Conservation (phyloP, 768 basidiomycete genomes). For the Fibroporia radiculosa region DNA sequence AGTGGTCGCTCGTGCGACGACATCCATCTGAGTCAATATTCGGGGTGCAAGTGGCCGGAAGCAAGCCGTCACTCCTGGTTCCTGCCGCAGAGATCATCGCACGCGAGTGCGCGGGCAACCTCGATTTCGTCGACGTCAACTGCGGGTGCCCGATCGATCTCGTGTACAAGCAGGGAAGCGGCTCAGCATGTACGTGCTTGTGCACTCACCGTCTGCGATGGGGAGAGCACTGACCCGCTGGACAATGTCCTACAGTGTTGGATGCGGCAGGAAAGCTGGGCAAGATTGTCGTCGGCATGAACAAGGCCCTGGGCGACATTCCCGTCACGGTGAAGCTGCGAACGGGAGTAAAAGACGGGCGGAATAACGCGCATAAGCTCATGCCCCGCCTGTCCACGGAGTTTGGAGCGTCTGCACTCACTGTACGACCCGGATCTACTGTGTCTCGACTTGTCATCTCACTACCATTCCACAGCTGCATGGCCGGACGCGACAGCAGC, state of each 20-base stretch:
- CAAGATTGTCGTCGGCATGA: slow-evolving; percentile 88
- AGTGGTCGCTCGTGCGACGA: slow-evolving; percentile 88
- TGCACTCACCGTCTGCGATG: neutral
- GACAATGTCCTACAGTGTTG: slow-evolving; percentile 46
- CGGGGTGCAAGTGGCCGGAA: slow-evolving; percentile 90
- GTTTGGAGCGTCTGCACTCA: slow-evolving; percentile 48
- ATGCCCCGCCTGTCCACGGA: slow-evolving; percentile 66
- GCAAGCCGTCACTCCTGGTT: slow-evolving; percentile 70
- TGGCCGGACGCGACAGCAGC: slow-evolving; percentile 89
- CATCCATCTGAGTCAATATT: slow-evolving; percentile 85
- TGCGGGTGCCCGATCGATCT: slow-evolving; percentile 97
- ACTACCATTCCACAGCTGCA: slow-evolving; percentile 56
- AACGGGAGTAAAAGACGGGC: slow-evolving; percentile 85
- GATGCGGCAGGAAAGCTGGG: slow-evolving; percentile 78
- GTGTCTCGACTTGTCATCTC: neutral
- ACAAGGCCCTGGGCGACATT: slow-evolving; percentile 78
- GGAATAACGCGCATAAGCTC: slow-evolving; percentile 81
- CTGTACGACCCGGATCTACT: slow-evolving; percentile 27
- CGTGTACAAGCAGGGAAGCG: slow-evolving; percentile 86
- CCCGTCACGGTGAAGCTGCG: slow-evolving; percentile 90
- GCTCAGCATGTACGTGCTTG: slow-evolving; percentile 67
- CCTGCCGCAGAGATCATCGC: slow-evolving; percentile 77
- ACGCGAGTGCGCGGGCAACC: slow-evolving; percentile 50
- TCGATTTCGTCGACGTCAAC: slow-evolving; percentile 94
- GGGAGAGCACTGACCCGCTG: neutral